Conservation (phyloP, 2,329 filamentous ascomycete genomes). For the Cadophora gregata region DNA sequence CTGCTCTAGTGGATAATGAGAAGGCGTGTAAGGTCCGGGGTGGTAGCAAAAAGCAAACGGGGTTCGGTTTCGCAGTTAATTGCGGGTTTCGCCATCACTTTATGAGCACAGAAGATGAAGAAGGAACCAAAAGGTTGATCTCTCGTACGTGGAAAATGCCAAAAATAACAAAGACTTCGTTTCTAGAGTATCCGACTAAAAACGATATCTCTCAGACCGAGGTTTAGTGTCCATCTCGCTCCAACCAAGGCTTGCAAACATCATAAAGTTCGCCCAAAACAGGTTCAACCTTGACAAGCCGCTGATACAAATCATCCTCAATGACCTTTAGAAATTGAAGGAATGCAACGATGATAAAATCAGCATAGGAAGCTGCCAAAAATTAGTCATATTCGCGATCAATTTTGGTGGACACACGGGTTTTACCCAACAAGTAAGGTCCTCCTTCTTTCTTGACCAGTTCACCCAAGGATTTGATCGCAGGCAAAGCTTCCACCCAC, state of each 20-base stretch:
- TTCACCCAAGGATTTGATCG: slow-evolving; percentile 52
- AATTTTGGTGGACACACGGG: slow-evolving; percentile 34
- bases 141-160: too few species aligned
- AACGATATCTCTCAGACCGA: too few species aligned
- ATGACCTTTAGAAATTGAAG: slow-evolving; percentile 52
- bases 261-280: slow-evolving; percentile 30
- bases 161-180: too few species aligned
- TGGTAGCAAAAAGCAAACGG: too few species aligned
- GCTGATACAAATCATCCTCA: slow-evolving; percentile 48
- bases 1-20: too few species aligned
- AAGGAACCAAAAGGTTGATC: too few species aligned
- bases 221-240: slow-evolving; percentile 36
- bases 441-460: slow-evolving; percentile 56
- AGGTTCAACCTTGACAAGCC: slow-evolving; percentile 45
- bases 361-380: slow-evolving; percentile 55
- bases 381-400: slow-evolving; percentile 1
- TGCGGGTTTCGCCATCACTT: too few species aligned
- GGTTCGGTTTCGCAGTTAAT: too few species aligned
- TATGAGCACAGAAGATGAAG: too few species aligned
- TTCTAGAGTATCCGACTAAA: too few species aligned
- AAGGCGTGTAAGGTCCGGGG: too few species aligned
- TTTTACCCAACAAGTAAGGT: slow-evolving; percentile 65
- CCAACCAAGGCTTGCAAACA: slow-evolving; percentile 35
- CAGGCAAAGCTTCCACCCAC: slow-evolving; percentile 53
- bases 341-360: slow-evolving; percentile 60